Evolutionary conservation across 73 alveolate species (phyloP).

Genomic region (Tetrahymena malaccensis): DNA sequence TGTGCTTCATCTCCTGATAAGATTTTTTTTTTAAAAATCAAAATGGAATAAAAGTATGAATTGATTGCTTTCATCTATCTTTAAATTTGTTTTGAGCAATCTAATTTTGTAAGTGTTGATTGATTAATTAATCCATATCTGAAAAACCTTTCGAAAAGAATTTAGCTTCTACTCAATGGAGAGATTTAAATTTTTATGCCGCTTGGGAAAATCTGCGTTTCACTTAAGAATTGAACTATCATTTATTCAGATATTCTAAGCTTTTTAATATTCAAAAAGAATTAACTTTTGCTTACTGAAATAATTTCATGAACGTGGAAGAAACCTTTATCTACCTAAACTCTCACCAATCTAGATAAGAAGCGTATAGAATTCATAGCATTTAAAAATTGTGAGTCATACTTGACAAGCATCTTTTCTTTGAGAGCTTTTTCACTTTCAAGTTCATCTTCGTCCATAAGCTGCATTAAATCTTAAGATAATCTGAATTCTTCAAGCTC

Average conservation of each 20-base stretch:
- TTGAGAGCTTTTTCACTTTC: neutral
- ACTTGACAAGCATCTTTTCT: neutral
- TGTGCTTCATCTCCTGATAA: neutral
- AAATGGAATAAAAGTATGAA: neutral
- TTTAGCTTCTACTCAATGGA: neutral
- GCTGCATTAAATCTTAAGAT: neutral
- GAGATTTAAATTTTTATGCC: neutral
- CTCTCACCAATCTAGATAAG: neutral
- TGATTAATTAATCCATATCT: neutral
- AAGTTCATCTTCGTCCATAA: neutral
- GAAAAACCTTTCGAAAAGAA: neutral
- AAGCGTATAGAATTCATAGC: neutral
- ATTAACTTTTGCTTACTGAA: neutral
- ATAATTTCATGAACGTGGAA: neutral
- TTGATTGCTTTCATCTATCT: neutral
- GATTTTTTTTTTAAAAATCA: neutral
- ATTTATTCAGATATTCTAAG: neutral
- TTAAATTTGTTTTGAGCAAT: neutral
- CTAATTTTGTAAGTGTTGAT: neutral
- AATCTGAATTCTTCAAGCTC: neutral
- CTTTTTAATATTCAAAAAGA: neutral
- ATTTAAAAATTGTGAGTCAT: neutral
- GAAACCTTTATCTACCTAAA: neutral
- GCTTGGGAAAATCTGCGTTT: neutral
- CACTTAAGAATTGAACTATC: neutral